Evolutionary conservation across 768 basidiomycete species (phyloP).

Genomic region (Hygrophorus pudorinus): DNA sequence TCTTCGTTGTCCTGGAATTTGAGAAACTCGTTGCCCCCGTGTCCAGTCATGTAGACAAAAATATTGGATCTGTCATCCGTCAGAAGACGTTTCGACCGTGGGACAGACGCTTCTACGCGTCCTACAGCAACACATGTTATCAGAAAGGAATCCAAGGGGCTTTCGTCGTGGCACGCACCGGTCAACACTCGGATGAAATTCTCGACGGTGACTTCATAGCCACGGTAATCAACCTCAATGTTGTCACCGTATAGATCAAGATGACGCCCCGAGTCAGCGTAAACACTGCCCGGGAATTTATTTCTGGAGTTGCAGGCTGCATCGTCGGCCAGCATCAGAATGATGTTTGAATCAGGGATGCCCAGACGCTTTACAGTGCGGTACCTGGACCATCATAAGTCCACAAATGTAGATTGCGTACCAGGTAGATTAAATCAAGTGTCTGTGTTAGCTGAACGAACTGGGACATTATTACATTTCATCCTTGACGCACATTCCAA

Average conservation of each 20-base stretch:
- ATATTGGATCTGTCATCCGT: constrained; percentile 88
- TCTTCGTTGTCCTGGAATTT: constrained; percentile 99
- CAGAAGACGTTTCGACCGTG: constrained; percentile 85
- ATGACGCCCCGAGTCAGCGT: constrained; percentile 71
- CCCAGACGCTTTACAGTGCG: constrained; percentile 96
- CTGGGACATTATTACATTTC: no score
- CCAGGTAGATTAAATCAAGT: no score
- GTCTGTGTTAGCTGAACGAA: constrained; percentile 1
- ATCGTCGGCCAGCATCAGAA: constrained; percentile 98
- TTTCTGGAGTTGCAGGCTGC: constrained; percentile 91
- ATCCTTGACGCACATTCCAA: constrained; percentile 75
- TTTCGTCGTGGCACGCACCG: constrained; percentile 38
- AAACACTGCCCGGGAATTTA: constrained; percentile 85
- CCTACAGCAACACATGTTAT: constrained; percentile 33
- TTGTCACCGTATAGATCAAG: constrained; percentile 93
- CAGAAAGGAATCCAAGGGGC: not conserved
- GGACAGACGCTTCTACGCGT: constrained; percentile 73
- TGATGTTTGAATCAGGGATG: constrained; percentile 97
- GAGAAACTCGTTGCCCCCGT: constrained; percentile 96
- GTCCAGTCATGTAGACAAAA: constrained; percentile 97
- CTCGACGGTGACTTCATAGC: constrained; percentile 97
- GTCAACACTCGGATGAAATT: constrained; percentile 89
- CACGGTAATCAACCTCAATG: constrained; percentile 97
- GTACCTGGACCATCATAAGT: constrained; percentile 48
- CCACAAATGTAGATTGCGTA: no score